A percentile compares a stretch with the other conserved stretches of the same genome.
Conservation (phyloP, 768 basidiomycete genomes). For the Lactifluus piperatus region DNA sequence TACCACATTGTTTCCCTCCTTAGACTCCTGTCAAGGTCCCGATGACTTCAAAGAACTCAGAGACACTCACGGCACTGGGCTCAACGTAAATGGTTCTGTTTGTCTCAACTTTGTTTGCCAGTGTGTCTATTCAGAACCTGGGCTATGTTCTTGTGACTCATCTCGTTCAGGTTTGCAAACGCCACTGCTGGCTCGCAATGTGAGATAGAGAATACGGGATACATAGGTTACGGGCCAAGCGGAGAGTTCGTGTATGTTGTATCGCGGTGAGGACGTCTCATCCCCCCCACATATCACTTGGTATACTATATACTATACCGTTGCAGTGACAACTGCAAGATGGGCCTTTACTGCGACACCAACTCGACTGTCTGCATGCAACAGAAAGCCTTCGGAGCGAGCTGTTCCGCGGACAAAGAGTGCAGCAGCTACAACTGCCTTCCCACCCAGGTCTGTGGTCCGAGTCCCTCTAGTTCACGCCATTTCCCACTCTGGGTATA, state of each 20-base stretch:
- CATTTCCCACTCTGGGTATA: conserved; percentile 66
- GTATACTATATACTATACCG: not conserved
- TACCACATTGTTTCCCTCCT: not conserved
- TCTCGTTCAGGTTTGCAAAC: conserved; percentile 60
- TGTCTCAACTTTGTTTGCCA: conserved; percentile 81
- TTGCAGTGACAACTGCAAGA: conserved; percentile 58
- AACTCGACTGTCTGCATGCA: conserved; percentile 46
- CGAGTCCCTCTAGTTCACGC: conserved; percentile 47
- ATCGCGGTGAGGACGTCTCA: conserved; percentile 45
- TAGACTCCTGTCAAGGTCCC: conserved; percentile 73
- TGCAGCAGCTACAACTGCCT: conserved; percentile 71
- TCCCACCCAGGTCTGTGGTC: conserved; percentile 51
- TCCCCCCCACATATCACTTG: not conserved
- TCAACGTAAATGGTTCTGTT: conserved; percentile 73
- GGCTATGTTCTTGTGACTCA: not conserved
- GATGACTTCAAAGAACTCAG: conserved; percentile 53
- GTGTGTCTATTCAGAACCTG: conserved; percentile 37
- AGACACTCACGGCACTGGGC: conserved; percentile 56
- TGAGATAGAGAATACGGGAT: conserved; percentile 69
- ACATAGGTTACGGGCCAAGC: conserved; percentile 52
- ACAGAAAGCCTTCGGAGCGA: conserved; percentile 45
- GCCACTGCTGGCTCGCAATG: conserved; percentile 56
- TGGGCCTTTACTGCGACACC: conserved; percentile 73
- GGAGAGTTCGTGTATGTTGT: conserved; percentile 70
- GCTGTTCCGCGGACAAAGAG: conserved; percentile 59